These are phyloP conservation scores for Cystobasidiaceae sp. DNA, from an alignment of 1,284 basidiomycete genomes.

Conservation along the genomic window DNA sequence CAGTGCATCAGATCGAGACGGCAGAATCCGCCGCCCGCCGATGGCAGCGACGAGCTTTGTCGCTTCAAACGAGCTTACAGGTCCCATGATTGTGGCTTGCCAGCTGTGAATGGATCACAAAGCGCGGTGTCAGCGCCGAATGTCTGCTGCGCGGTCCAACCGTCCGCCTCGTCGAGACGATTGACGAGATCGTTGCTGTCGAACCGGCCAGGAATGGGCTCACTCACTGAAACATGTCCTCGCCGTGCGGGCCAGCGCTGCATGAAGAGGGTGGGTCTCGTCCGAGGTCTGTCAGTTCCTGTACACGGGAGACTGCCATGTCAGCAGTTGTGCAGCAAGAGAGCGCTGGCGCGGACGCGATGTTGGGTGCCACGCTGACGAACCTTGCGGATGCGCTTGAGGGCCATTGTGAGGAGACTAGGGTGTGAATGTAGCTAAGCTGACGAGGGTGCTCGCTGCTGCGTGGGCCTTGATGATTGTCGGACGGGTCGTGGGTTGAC, in stretches of 20 bases:
- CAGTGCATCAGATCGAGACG: too few relatives aligned
- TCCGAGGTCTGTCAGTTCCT: conserved; percentile 96
- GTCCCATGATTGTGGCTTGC: conserved; percentile 93
- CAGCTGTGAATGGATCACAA: conserved; percentile 11
- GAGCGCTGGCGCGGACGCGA: conserved; percentile 66
- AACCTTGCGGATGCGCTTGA: conserved; percentile 99
- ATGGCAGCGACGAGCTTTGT: too few relatives aligned
- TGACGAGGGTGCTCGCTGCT: not conserved
- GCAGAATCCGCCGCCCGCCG: too few relatives aligned
- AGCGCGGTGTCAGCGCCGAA: not conserved
- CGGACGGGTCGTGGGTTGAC: not conserved
- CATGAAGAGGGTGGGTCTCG: conserved; percentile 96
- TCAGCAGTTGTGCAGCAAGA: not conserved
- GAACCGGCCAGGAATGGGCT: not conserved
- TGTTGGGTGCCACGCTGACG: conserved; percentile 39
- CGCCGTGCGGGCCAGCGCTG: conserved; percentile 90
- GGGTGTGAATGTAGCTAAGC: not conserved
- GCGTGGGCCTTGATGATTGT: not conserved
- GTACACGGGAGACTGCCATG: conserved; percentile 29
- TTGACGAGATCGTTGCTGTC: not conserved
- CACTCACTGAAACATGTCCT: conserved; percentile 88
- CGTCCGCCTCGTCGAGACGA: not conserved
- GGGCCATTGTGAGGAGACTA: conserved; percentile 67
- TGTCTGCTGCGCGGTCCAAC: not conserved
- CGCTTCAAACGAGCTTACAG: too few relatives aligned